Evolutionary conservation across 2,329 filamentous ascomycete species (phyloP).

Genomic region (Aphanoascus verrucosus): DNA sequence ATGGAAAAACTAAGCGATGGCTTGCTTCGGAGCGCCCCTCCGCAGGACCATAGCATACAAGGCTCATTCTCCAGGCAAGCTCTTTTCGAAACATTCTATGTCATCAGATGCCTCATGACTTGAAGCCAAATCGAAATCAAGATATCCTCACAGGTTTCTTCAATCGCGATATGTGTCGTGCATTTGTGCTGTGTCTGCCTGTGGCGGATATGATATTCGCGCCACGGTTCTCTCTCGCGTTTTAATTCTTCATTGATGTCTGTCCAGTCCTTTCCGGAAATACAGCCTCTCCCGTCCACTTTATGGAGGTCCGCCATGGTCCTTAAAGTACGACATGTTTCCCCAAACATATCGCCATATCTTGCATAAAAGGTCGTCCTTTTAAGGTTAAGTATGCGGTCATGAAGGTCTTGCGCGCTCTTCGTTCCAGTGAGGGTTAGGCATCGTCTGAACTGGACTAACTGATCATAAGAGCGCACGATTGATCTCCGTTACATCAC

Average conservation of each 20-base stretch:
- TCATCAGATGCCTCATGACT: too few species aligned
- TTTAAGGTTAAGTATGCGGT: not conserved
- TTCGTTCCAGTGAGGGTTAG: not conserved
- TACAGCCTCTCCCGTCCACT: not conserved
- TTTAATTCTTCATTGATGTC: not conserved
- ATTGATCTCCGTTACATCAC: not conserved
- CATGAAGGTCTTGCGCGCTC: not conserved
- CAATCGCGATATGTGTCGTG: not conserved
- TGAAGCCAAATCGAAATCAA: not conserved
- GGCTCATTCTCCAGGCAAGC: too few species aligned
- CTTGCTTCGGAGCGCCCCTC: too few species aligned
- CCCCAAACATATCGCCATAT: constrained; percentile 1
- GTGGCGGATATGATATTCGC: not conserved
- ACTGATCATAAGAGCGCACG: not conserved
- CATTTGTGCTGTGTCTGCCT: not conserved
- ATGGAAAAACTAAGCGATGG: too few species aligned
- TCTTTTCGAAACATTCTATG: too few species aligned
- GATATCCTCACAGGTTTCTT: constrained; percentile 1
- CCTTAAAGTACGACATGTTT: not conserved
- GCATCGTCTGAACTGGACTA: not conserved
- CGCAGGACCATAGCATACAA: too few species aligned
- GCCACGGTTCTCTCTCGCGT: not conserved
- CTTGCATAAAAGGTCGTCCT: not conserved
- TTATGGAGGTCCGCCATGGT: not conserved
- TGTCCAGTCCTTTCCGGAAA: not conserved